Conservation (phyloP, 371 early-diverging fungal species). For the Mucor indicus region DNA sequence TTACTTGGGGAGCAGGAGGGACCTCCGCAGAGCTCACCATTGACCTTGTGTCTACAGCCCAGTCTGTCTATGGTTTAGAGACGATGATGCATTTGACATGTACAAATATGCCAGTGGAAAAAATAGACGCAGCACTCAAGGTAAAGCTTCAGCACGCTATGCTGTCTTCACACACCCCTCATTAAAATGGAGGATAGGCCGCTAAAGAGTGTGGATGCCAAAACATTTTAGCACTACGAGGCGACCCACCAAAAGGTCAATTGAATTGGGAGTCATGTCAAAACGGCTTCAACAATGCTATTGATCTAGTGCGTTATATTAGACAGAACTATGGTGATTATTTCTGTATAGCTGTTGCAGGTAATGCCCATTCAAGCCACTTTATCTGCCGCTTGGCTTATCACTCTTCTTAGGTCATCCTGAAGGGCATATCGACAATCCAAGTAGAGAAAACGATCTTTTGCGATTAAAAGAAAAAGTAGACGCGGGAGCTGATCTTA, state of each 20-base stretch:
- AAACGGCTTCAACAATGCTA: constrained; percentile 83
- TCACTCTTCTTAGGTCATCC: constrained; percentile 65
- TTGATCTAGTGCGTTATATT: constrained; percentile 88
- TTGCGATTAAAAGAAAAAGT: constrained; percentile 79
- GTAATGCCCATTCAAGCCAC: too few species aligned
- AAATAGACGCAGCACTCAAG: constrained; percentile 80
- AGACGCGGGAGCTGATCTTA: constrained; percentile 89
- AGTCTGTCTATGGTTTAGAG: constrained; percentile 90
- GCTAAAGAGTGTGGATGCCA: constrained; percentile 91
- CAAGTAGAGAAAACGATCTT: constrained; percentile 73
- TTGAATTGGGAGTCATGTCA: constrained; percentile 76
- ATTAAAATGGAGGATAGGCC: constrained; percentile 58
- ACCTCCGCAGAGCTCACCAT: constrained; percentile 84
- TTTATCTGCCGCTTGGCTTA: too few species aligned
- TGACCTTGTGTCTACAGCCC: constrained; percentile 85
- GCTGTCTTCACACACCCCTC: too few species aligned
- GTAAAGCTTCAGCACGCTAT: too few species aligned
- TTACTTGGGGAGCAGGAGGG: constrained; percentile 97
- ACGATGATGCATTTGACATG: constrained; percentile 97
- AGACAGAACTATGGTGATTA: constrained; percentile 87
- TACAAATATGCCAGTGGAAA: constrained; percentile 90
- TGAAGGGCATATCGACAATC: constrained; percentile 82
- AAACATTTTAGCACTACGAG: constrained; percentile 94
- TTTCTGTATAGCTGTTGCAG: constrained; percentile 94
- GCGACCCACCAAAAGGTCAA: constrained; percentile 91